A percentile compares a stretch with the other conserved stretches of the same genome.
Conservation (phyloP, 2,329 filamentous ascomycete genomes). For the Graphium sp. region DNA sequence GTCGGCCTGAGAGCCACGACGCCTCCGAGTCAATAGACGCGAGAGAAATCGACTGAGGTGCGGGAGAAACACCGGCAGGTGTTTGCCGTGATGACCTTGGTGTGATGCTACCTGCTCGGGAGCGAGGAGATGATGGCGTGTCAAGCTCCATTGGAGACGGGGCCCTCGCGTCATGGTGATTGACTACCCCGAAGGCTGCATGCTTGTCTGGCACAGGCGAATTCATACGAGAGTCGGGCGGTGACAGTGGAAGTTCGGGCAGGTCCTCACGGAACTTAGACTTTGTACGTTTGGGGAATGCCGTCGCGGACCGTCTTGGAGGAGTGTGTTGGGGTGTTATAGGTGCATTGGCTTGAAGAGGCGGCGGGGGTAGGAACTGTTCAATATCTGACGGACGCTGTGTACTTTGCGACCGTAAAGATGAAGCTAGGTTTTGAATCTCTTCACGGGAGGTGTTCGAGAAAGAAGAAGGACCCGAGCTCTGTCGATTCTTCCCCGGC, state of each 20-base stretch:
- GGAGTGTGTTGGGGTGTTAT: conserved; percentile 4
- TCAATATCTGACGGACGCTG: conserved; percentile 18
- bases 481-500: conserved; percentile 39
- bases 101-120: too few species aligned
- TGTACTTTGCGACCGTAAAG: too few species aligned
- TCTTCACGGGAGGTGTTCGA: conserved; percentile 85
- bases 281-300: conserved; percentile 57
- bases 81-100: too few species aligned
- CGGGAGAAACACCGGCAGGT: conserved; percentile 31
- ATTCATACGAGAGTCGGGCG: conserved; percentile 64
- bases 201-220: conserved; percentile 62
- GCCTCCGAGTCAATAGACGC: conserved; percentile 92
- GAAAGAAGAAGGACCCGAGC: conserved; percentile 56
- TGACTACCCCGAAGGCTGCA: too few species aligned
- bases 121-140: too few species aligned
- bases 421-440: conserved; percentile 14
- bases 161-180: too few species aligned
- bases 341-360: conserved; percentile 1
- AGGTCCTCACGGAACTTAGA: conserved; percentile 89
- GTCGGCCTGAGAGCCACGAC: conserved; percentile 80
- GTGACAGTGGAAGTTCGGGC: conserved; percentile 72
- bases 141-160: too few species aligned
- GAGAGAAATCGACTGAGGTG: conserved; percentile 62
- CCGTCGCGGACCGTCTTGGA: too few species aligned
- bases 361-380: conserved; percentile 18